phyloP scores from a whole-genome alignment of 75 land plant species.

The Azolla pinnata region DNA sequence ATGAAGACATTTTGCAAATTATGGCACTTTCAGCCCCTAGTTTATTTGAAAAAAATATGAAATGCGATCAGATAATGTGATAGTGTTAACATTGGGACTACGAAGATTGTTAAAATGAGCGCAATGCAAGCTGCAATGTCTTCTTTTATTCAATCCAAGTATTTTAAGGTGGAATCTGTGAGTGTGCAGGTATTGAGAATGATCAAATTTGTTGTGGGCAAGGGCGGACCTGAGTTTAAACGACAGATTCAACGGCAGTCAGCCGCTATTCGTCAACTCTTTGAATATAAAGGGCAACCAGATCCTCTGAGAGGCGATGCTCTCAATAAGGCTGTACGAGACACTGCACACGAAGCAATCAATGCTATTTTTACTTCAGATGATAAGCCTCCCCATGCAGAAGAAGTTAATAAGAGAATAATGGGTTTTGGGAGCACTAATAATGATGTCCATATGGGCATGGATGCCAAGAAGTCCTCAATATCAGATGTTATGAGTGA shows the following conservation, averaged over 20 bases:
- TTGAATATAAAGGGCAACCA: slow-evolving; percentile 80
- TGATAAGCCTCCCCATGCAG: slow-evolving; percentile 51
- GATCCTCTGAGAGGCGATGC: slow-evolving; percentile 92
- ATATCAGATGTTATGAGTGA: slow-evolving; percentile 39
- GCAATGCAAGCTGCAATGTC: no score
- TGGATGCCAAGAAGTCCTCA: slow-evolving; percentile 66
- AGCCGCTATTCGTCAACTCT: slow-evolving; percentile 65
- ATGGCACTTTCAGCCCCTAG: no score
- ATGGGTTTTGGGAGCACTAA: slow-evolving; percentile 93
- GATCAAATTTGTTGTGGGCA: slow-evolving; percentile 81
- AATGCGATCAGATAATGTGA: no score
- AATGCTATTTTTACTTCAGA: slow-evolving; percentile 72
- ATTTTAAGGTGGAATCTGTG: no score
- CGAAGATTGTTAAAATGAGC: no score
- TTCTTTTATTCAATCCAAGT: no score
- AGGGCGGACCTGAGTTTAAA: slow-evolving; percentile 81
- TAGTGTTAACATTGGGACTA: no score
- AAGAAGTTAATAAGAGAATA: slow-evolving; percentile 54
- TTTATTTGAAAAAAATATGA: no score
- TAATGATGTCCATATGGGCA: slow-evolving; percentile 32
- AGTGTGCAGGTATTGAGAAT: slow-evolving; percentile 64
- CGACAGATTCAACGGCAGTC: slow-evolving; percentile 94
- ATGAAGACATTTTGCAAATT: no score
- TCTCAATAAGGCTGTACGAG: slow-evolving; percentile 92
- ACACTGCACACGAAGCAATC: slow-evolving; percentile 85